These are phyloP conservation scores for Xylariaceae sp. DNA, from an alignment of 2,329 filamentous ascomycete genomes.

Conservation along the genomic window DNA sequence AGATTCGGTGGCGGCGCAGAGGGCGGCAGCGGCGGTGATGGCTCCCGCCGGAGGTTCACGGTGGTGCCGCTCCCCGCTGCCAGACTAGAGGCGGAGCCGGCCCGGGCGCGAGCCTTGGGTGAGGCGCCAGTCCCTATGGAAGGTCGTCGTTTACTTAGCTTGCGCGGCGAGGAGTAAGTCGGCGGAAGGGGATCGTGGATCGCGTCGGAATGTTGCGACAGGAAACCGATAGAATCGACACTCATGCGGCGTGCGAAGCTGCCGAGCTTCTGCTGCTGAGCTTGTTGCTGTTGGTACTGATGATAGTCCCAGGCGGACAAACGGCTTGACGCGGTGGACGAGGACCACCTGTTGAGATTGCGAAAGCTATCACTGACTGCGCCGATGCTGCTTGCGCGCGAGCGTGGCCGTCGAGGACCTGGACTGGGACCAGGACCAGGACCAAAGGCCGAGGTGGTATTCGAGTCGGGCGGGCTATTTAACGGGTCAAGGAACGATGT, in stretches of 20 bases:
- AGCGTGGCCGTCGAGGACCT: conserved; percentile 23
- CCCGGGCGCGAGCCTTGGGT: conserved; percentile 22
- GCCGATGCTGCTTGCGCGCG: conserved; percentile 36
- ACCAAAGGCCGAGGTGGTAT: conserved; percentile 16
- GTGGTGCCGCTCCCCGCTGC: conserved; percentile 9
- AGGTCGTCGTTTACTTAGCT: conserved; percentile 36
- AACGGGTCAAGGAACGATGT: conserved; percentile 28
- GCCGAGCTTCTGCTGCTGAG: conserved; percentile 36
- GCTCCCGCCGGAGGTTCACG: not conserved
- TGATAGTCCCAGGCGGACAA: conserved; percentile 43
- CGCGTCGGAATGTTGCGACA: conserved; percentile 30
- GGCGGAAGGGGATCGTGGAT: conserved; percentile 15
- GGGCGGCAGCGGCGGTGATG: conserved; percentile 40
- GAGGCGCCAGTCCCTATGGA: conserved; percentile 38
- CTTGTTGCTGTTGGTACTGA: conserved; percentile 32
- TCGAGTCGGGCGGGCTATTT: conserved; percentile 9
- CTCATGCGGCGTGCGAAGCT: conserved; percentile 51
- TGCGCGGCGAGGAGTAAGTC: conserved; percentile 34
- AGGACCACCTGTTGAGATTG: conserved; percentile 60
- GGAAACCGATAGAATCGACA: conserved; percentile 48
- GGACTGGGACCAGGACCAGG: conserved; percentile 13
- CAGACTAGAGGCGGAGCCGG: conserved; percentile 2
- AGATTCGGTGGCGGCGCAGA: conserved; percentile 45
- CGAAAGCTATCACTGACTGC: conserved; percentile 51
- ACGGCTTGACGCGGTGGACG: conserved; percentile 57